Evolutionary conservation across 805 yeast genomes (phyloP).

Genomic region (Phaffomyces thermotolerans): DNA sequence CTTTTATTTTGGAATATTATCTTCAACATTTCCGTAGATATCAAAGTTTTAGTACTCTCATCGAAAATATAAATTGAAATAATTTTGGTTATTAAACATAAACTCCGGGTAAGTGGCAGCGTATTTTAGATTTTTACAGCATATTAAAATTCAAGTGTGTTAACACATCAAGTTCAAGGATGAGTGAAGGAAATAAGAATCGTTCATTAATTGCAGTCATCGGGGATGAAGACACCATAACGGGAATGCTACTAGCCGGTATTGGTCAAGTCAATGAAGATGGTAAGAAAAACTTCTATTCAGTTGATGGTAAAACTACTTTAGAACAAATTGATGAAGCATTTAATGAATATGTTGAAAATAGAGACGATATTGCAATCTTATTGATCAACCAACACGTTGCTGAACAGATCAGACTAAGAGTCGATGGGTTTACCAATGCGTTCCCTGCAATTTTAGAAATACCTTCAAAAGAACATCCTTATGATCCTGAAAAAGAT

Average conservation of each 20-base stretch:
- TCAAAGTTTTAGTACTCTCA: neutral
- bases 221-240: constrained; percentile 96
- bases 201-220: constrained; percentile 86
- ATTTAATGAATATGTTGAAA: constrained; percentile 65
- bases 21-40: neutral
- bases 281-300: constrained; percentile 67
- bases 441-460: constrained; percentile 97
- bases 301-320: constrained; percentile 73
- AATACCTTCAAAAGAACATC: constrained; percentile 97
- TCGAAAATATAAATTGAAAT: too few species aligned
- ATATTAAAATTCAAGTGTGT: neutral
- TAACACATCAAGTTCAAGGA: constrained; percentile 1
- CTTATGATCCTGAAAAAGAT: constrained; percentile 96
- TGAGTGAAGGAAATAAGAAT: constrained; percentile 42
- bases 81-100: neutral
- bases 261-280: constrained; percentile 71
- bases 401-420: constrained; percentile 81
- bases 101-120: too few species aligned
- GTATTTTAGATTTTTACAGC: neutral
- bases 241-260: constrained; percentile 93
- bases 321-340: constrained; percentile 68
- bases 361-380: constrained; percentile 87
- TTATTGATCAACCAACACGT: constrained; percentile 88
- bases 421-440: constrained; percentile 74
- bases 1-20: neutral